A percentile compares a stretch with the other conserved stretches of the same genome.
Conservation (phyloP, 345 rosid species). For the Eucalyptus cloeziana region DNA sequence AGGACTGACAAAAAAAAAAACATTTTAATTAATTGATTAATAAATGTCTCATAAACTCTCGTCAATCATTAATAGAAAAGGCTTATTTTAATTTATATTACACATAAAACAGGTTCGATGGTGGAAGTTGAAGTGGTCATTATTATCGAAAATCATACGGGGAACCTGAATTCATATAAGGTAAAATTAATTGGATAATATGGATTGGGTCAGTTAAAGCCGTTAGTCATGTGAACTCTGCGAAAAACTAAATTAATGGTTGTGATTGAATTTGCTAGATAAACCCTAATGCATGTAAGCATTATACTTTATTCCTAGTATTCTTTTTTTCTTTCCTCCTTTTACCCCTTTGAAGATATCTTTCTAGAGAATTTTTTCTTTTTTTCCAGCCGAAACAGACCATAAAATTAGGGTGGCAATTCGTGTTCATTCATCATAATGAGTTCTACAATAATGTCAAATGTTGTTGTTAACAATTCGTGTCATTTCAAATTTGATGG, state of each 20-base stretch:
- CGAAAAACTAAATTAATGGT: not conserved
- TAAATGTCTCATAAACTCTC: not conserved
- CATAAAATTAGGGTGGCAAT: not conserved
- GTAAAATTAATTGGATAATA: not conserved
- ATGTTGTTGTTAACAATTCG: not conserved
- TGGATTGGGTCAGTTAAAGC: rapidly evolving
- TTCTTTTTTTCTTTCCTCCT: not conserved
- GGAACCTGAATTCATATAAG: not conserved
- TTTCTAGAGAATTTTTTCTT: not conserved
- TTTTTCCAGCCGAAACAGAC: not conserved
- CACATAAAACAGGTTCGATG: not conserved
- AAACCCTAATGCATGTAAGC: not conserved
- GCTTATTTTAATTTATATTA: not conserved
- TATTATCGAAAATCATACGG: not conserved
- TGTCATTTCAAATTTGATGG: not conserved
- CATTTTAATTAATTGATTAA: too few relatives aligned
- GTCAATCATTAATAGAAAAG: not conserved
- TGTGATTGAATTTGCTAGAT: not conserved
- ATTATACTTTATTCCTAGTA: not conserved
- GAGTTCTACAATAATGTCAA: not conserved
- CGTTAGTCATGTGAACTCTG: not conserved
- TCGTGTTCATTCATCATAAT: not conserved
- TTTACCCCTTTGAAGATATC: not conserved
- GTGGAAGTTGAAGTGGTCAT: not conserved
- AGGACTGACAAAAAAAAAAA: too few relatives aligned